Base-by-base conservation (phyloP, 2,329 filamentous ascomycete genomes). In the Colletotrichum chlorophyti region DNA sequence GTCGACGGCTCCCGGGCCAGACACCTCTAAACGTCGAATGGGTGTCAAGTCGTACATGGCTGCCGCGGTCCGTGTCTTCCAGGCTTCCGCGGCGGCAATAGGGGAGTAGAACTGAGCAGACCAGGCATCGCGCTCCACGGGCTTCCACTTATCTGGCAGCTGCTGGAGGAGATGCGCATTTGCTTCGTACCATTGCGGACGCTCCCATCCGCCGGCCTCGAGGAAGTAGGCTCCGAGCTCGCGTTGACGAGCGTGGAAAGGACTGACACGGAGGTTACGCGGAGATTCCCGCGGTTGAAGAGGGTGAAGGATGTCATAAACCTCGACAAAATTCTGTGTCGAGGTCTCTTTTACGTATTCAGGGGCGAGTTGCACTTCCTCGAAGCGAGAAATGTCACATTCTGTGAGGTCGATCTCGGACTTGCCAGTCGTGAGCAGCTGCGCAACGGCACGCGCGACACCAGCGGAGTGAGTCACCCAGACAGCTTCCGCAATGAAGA, bases 391-490 rank as follows among this genome's bases (percentile, higher is more conserved):
- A 0, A 88, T 69, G 34, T 87, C 84, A 63, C 84, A 86, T 35
- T 85, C 85, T 3, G 80, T 72, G 4, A 88, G 71, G 48, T 88
- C 84, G 29, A 86, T 76, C 5, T 76, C 69, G 0, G 84, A 85
- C 21, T 74, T 74, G 3, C 85, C 85, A 1, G 75, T 76, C 0
- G 84, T 87, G 23, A 88, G 71, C 0, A 85, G 65, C 65, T 88
- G 78, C 0, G 85, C 85, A 1, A 88, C 66, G 0, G 85, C 84
- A 23, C 83, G 79, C 8, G 85, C 85, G 2, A 88, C 81, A 21
- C 85, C 85, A 0, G 84, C 84, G 0, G 85, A 87, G 62, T 88
- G 85, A 15, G 85, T 88, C 1, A 88, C 85, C 85, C 85, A 88
- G 0, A 88, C 84, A 5, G 85, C 85, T 64, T 88, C 85, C 0